Conservation (phyloP, 2,329 filamentous ascomycete genomes). For the Fonsecaea erecta region DNA sequence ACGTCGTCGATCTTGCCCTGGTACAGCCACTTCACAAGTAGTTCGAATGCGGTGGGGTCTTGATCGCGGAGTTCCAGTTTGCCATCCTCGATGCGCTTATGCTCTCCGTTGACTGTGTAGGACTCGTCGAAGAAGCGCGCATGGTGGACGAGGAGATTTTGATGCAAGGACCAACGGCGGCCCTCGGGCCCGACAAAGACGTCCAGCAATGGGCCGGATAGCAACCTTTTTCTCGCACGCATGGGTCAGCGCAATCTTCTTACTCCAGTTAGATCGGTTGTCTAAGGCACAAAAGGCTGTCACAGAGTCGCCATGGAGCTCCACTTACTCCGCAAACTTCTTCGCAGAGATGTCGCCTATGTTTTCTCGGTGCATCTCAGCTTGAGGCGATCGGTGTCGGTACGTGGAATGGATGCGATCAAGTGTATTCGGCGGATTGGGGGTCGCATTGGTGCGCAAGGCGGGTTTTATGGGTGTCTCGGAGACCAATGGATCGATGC, state of each 20-base stretch:
- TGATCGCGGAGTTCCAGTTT: conserved; percentile 55
- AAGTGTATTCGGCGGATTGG: conserved; percentile 19
- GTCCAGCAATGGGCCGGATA: conserved; percentile 58
- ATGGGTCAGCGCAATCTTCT: conserved; percentile 26
- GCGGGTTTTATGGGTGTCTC: conserved; percentile 18
- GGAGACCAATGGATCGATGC: conserved; percentile 19
- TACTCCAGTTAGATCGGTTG: conserved; percentile 12
- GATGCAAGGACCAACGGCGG: conserved; percentile 58
- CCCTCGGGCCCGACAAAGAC: conserved; percentile 55
- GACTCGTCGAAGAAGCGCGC: conserved; percentile 52
- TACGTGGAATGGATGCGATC: conserved; percentile 22
- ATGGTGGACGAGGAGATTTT: conserved; percentile 59
- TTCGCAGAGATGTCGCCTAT: conserved; percentile 54
- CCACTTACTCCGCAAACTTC: conserved; percentile 59
- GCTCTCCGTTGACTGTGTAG: conserved; percentile 43
- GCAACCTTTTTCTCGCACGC: conserved; percentile 47
- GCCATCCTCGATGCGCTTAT: conserved; percentile 39
- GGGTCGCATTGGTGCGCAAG: conserved; percentile 15
- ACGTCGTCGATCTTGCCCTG: conserved; percentile 59
- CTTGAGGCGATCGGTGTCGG: conserved; percentile 1
- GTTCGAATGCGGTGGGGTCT: conserved; percentile 58
- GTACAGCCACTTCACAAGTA: conserved; percentile 62
- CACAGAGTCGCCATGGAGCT: not conserved
- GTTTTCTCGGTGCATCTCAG: conserved; percentile 41
- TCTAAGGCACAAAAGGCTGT: conserved; percentile 9